Conservation (phyloP, 1,139 yeast genomes). For the Pichia sp. region DNA sequence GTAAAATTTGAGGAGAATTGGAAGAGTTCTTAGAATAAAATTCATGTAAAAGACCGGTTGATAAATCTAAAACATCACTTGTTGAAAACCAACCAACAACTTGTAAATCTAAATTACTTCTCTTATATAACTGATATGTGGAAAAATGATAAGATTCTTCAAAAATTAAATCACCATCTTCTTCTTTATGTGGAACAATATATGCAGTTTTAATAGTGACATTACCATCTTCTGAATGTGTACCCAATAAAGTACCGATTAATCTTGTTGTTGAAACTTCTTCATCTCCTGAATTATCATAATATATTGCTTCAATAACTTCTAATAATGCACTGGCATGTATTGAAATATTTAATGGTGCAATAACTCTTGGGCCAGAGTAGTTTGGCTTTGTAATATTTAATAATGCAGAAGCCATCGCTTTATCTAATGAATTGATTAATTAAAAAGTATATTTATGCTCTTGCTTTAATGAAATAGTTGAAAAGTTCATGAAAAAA, state of each 20-base stretch:
- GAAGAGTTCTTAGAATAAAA: constrained; percentile 69
- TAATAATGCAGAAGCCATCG: constrained; percentile 33
- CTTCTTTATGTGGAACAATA: constrained; percentile 78
- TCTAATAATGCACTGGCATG: constrained; percentile 72
- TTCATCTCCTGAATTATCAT: constrained; percentile 33
- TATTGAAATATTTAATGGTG: constrained; percentile 39
- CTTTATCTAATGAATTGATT: background rate
- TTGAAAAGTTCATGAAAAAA: constrained; percentile 12
- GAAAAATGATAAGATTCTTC: constrained; percentile 70
- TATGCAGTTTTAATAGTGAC: constrained; percentile 72
- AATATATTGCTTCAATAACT: constrained; percentile 52
- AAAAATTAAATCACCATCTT: constrained; percentile 66
- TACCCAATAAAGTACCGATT: constrained; percentile 78
- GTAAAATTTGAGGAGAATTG: constrained; percentile 67
- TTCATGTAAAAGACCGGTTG: constrained; percentile 80
- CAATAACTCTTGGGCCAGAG: constrained; percentile 39
- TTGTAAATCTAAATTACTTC: constrained; percentile 71
- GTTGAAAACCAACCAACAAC: constrained; percentile 91
- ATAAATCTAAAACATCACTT: constrained; percentile 55
- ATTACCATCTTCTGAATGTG: constrained; percentile 80
- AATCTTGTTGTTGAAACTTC: constrained; percentile 43
- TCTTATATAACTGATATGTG: constrained; percentile 66
- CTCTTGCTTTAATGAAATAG: background rate
- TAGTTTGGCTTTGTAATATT: constrained; percentile 59
- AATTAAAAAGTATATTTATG: background rate